These are phyloP conservation scores for Lentinus polychrous DNA, from an alignment of 1,284 basidiomycete species.

Conservation along the genomic window DNA sequence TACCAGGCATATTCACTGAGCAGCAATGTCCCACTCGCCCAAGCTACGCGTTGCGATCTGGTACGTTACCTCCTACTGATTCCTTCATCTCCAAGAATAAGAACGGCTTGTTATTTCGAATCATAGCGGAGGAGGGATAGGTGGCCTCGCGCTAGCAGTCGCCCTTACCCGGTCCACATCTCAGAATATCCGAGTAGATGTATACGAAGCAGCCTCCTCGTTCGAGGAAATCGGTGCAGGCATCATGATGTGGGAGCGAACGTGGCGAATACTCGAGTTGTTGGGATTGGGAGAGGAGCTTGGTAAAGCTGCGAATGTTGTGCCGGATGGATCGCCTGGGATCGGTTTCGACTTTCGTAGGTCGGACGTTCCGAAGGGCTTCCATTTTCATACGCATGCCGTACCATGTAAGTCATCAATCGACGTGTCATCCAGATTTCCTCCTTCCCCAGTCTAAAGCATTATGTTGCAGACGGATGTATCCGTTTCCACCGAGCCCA, in stretches of 20 bases:
- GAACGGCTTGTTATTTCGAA: too few species aligned
- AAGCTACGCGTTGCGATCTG: constrained; percentile 3
- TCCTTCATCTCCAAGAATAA: background rate
- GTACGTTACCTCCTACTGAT: background rate
- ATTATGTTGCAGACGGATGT: constrained; percentile 25
- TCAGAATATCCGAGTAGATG: constrained; percentile 34
- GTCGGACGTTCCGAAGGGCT: constrained; percentile 35
- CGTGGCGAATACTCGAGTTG: constrained; percentile 36
- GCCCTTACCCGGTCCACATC: constrained; percentile 25
- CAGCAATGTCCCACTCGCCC: background rate
- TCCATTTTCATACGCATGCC: constrained; percentile 30
- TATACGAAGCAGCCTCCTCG: constrained; percentile 40
- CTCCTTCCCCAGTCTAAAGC: background rate
- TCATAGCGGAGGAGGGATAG: constrained; percentile 41
- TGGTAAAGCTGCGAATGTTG: constrained; percentile 35
- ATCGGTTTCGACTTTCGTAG: constrained; percentile 39
- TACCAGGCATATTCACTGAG: background rate
- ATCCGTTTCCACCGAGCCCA: constrained; percentile 43
- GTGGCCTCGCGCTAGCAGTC: constrained; percentile 39
- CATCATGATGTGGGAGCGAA: constrained; percentile 38
- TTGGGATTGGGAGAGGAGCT: constrained; percentile 35
- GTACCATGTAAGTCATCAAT: constrained; percentile 29
- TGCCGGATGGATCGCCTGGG: constrained; percentile 29
- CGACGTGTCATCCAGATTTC: background rate
- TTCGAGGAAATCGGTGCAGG: constrained; percentile 47